Percentiles rank a stretch among this genome's conserved stretches.
Conservation (phyloP, 345 rosid genomes). For the Hypericum androsaemum region DNA sequence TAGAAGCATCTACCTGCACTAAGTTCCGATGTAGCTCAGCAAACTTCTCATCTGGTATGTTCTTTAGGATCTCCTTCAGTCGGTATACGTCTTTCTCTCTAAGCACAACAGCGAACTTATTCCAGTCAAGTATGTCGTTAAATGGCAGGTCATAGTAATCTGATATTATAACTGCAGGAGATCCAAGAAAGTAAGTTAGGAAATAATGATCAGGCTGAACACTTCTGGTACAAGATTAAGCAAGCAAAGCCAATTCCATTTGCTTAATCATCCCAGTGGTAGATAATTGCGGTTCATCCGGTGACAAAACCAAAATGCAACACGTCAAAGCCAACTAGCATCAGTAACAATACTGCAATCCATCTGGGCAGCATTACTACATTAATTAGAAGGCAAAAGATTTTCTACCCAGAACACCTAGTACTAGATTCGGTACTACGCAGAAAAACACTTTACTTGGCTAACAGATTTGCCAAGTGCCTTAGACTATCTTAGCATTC, state of each 20-base stretch:
- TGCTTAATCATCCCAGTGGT: background rate
- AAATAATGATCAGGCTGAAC: background rate
- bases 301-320: too few relatives aligned
- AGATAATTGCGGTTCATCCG: too few relatives aligned
- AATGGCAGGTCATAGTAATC: constrained; percentile 87
- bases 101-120: constrained; percentile 62
- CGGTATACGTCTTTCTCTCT: constrained; percentile 59
- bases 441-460: too few relatives aligned
- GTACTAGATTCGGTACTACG: too few relatives aligned
- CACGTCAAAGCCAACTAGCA: background rate
- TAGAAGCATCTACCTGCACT: constrained; percentile 47
- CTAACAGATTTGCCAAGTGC: too few relatives aligned
- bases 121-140: constrained; percentile 76
- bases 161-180: constrained; percentile 67
- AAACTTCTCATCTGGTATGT: constrained; percentile 57
- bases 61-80: constrained; percentile 70
- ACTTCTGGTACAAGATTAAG: background rate
- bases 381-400: too few relatives aligned
- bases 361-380: background rate
- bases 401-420: too few relatives aligned
- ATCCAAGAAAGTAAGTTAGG: background rate
- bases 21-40: constrained; percentile 61
- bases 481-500: too few relatives aligned
- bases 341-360: too few relatives aligned
- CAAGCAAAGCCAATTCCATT: background rate